Conservation (phyloP, 2,329 filamentous ascomycete species). For the Coccinonectria pachysandricola region DNA sequence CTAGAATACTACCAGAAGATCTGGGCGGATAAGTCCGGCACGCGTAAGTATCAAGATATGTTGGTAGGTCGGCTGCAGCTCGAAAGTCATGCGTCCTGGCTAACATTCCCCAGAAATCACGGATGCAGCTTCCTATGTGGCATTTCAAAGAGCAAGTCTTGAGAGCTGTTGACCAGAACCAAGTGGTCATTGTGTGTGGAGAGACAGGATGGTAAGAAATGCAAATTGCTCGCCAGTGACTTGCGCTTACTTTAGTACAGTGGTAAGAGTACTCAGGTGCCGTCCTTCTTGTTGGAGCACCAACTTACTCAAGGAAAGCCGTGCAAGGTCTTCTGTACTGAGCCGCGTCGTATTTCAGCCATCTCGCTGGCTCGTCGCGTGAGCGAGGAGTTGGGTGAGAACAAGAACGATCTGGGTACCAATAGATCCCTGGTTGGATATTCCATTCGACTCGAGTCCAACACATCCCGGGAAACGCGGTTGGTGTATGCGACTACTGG, state of each 20-base stretch:
- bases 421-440: conserved; percentile 80
- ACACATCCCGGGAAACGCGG: conserved; percentile 68
- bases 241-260: conserved; percentile 26
- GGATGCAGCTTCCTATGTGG: conserved; percentile 84
- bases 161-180: conserved; percentile 63
- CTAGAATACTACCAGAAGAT: conserved; percentile 45
- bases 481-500: conserved; percentile 83
- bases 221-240: neutral
- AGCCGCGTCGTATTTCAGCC: conserved; percentile 90
- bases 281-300: conserved; percentile 83
- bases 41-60: conserved; percentile 67
- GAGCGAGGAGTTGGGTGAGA: conserved; percentile 88
- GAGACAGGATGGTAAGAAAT: conserved; percentile 70
- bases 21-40: conserved; percentile 47
- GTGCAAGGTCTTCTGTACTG: conserved; percentile 92
- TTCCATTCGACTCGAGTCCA: conserved; percentile 86
- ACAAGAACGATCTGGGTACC: conserved; percentile 71
- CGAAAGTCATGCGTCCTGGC: too few relatives aligned
- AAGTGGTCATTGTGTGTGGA: conserved; percentile 87
- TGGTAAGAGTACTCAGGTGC: conserved; percentile 97
- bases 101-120: conserved; percentile 35
- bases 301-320: conserved; percentile 68
- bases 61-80: conserved; percentile 49
- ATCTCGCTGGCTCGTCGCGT: conserved; percentile 89
- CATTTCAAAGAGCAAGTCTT: conserved; percentile 71